These are phyloP conservation scores for Cyberlindnera saturnus DNA, from an alignment of 805 yeast genomes.

Conservation along the genomic window DNA sequence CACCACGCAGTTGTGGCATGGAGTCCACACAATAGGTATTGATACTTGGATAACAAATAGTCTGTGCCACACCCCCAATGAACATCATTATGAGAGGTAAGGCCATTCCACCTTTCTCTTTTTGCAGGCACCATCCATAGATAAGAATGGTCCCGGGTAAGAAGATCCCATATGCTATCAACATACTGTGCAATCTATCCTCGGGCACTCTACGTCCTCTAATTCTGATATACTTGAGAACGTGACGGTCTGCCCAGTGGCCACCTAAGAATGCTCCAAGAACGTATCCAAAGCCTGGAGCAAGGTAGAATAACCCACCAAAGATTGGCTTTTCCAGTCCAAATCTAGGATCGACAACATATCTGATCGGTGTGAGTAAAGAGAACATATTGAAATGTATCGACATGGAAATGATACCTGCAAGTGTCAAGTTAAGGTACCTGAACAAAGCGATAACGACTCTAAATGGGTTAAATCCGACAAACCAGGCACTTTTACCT, in stretches of 20 bases:
- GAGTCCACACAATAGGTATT: slow-evolving; percentile 57
- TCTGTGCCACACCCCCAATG: slow-evolving; percentile 43
- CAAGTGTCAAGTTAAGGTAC: slow-evolving; percentile 38
- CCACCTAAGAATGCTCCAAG: slow-evolving; percentile 49
- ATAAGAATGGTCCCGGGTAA: slow-evolving; percentile 40
- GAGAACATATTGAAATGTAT: slow-evolving; percentile 45
- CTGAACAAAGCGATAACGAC: slow-evolving; percentile 35
- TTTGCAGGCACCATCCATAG: slow-evolving; percentile 30
- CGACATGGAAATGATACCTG: slow-evolving; percentile 36
- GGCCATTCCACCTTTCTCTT: slow-evolving; percentile 48
- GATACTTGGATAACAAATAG: slow-evolving; percentile 43
- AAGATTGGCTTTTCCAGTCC: slow-evolving; percentile 39
- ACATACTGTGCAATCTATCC: slow-evolving; percentile 40
- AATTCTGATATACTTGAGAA: slow-evolving; percentile 35
- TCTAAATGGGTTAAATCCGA: slow-evolving; percentile 40
- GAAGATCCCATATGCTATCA: slow-evolving; percentile 30
- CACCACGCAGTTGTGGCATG: slow-evolving; percentile 48
- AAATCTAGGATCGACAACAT: slow-evolving; percentile 52
- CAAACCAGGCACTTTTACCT: slow-evolving; percentile 33
- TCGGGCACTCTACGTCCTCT: slow-evolving; percentile 42
- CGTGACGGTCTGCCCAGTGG: slow-evolving; percentile 42
- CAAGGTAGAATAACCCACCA: slow-evolving; percentile 47
- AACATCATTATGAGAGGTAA: slow-evolving; percentile 47
- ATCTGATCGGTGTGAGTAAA: slow-evolving; percentile 48
- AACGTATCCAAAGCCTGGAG: slow-evolving; percentile 53